Evolutionary conservation across 2,329 filamentous ascomycete species (phyloP).

Genomic region (Aaosphaeria arxii): DNA sequence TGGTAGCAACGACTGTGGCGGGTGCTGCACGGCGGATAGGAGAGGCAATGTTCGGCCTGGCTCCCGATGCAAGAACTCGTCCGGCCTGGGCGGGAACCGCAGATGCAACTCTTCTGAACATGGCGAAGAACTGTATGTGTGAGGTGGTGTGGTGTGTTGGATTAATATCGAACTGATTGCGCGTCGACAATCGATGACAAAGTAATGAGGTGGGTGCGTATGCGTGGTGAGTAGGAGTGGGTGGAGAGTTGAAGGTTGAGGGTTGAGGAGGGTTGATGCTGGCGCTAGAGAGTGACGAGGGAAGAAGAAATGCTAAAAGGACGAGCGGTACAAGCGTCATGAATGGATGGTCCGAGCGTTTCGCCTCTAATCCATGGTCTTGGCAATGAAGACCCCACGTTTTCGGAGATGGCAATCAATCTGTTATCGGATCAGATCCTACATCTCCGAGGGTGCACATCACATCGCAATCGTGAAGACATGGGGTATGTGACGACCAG

Average conservation of each 20-base stretch:
- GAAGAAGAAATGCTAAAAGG: constrained; percentile 17
- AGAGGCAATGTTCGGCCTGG: constrained; percentile 49
- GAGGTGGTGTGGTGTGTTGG: not conserved
- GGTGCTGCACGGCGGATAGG: constrained; percentile 44
- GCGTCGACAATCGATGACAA: constrained; percentile 6
- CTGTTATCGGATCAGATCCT: not conserved
- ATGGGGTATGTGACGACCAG: too few relatives aligned
- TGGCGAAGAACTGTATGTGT: constrained; percentile 33
- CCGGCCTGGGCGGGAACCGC: constrained; percentile 52
- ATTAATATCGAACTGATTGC: constrained; percentile 3
- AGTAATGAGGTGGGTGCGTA: constrained; percentile 6
- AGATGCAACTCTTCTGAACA: constrained; percentile 58
- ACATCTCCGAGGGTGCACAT: too few relatives aligned
- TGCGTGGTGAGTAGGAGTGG: constrained; percentile 1
- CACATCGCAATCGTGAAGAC: too few relatives aligned
- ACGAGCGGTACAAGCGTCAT: constrained; percentile 10
- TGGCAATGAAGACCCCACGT: constrained; percentile 16
- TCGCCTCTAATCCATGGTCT: constrained; percentile 4
- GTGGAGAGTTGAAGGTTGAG: constrained; percentile 2
- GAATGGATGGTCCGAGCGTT: constrained; percentile 1
- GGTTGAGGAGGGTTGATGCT: constrained; percentile 9
- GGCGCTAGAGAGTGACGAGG: constrained; percentile 15
- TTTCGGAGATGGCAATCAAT: constrained; percentile 15
- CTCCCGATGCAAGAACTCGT: constrained; percentile 48
- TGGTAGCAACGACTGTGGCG: constrained; percentile 35